Conservation (phyloP, 805 yeast species). For the Jamesozyma hellenica region DNA sequence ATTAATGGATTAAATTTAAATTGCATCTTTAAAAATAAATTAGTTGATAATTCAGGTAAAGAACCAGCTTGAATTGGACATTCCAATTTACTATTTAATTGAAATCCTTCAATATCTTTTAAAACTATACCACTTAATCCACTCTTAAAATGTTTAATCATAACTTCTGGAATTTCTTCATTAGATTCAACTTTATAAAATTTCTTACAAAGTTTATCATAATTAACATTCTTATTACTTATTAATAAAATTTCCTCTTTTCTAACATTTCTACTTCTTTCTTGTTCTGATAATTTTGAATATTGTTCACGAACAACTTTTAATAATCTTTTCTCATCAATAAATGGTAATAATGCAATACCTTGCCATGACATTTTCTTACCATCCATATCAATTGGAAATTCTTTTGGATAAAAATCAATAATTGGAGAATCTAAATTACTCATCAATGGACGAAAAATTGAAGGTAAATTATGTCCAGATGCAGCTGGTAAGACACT, state of each 20-base stretch:
- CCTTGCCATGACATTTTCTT: slow-evolving; percentile 94
- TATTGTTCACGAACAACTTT: slow-evolving; percentile 59
- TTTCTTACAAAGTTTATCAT: slow-evolving; percentile 25
- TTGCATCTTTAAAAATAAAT: slow-evolving; percentile 34
- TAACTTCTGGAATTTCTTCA: slow-evolving; percentile 16
- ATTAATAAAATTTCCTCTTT: slow-evolving; percentile 63
- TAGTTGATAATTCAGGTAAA: slow-evolving; percentile 34
- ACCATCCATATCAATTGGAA: slow-evolving; percentile 90
- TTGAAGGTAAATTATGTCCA: slow-evolving; percentile 72
- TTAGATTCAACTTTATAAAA: slow-evolving; percentile 25
- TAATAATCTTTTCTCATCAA: slow-evolving; percentile 69
- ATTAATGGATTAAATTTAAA: slow-evolving; percentile 43
- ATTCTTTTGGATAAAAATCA: slow-evolving; percentile 84
- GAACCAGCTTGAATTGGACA: slow-evolving; percentile 31
- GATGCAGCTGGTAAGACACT: slow-evolving; percentile 92
- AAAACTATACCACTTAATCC: slow-evolving; percentile 51
- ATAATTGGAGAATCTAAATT: slow-evolving; percentile 70
- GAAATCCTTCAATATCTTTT: slow-evolving; percentile 28
- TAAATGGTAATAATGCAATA: slow-evolving; percentile 79
- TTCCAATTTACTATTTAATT: slow-evolving; percentile 21
- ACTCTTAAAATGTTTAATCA: slow-evolving; percentile 40
- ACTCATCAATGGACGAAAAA: slow-evolving; percentile 74
- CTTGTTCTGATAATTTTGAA: slow-evolving; percentile 53
- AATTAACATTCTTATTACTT: slow-evolving; percentile 49
- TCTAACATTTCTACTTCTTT: slow-evolving; percentile 55